phyloP scores from a whole-genome alignment of 129 eudicot genomes.

The Kitagawia praeruptora region DNA sequence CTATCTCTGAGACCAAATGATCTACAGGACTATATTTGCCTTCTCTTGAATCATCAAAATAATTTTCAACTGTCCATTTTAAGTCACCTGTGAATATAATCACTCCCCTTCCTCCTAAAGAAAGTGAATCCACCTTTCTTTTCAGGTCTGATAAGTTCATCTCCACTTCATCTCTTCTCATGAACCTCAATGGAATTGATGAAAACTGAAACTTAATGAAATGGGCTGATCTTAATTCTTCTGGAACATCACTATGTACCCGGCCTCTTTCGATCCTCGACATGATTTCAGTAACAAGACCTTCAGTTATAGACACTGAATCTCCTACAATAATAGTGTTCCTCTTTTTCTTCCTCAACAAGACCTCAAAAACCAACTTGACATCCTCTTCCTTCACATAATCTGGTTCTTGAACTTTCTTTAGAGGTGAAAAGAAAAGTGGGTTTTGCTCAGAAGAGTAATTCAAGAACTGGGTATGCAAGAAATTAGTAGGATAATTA shows the following conservation, averaged over 20 bases:
- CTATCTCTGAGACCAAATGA: slow-evolving; percentile 67
- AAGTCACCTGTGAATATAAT: slow-evolving; percentile 70
- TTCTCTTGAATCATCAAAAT: slow-evolving; percentile 13
- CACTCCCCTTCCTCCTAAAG: slow-evolving; percentile 49
- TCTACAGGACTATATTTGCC: slow-evolving; percentile 56
- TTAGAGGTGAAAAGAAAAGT: slow-evolving; percentile 34
- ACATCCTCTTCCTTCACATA: slow-evolving; percentile 52
- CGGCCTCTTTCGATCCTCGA: slow-evolving; percentile 42
- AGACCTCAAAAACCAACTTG: slow-evolving; percentile 49
- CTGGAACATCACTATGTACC: slow-evolving; percentile 34
- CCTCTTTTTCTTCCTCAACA: slow-evolving; percentile 43
- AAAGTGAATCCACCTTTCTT: slow-evolving; percentile 55
- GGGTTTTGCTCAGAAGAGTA: slow-evolving; percentile 43
- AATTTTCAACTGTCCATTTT: slow-evolving; percentile 72
- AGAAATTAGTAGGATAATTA: slow-evolving; percentile 30
- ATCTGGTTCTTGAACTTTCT: slow-evolving; percentile 12
- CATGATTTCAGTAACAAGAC: slow-evolving; percentile 48
- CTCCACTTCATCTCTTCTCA: slow-evolving; percentile 85
- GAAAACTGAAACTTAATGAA: slow-evolving; percentile 65
- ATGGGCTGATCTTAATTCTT: slow-evolving; percentile 40
- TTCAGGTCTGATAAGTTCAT: slow-evolving; percentile 58
- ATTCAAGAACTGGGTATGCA: slow-evolving; percentile 46
- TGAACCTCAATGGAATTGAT: slow-evolving; percentile 54
- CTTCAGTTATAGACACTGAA: slow-evolving; percentile 41
- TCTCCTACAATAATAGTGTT: slow-evolving; percentile 67